A percentile compares a stretch with the other conserved stretches of the same genome.
phyloP scores from a whole-genome alignment of 2,329 filamentous ascomycete genomes.

The Ceratocystis cubensis region DNA sequence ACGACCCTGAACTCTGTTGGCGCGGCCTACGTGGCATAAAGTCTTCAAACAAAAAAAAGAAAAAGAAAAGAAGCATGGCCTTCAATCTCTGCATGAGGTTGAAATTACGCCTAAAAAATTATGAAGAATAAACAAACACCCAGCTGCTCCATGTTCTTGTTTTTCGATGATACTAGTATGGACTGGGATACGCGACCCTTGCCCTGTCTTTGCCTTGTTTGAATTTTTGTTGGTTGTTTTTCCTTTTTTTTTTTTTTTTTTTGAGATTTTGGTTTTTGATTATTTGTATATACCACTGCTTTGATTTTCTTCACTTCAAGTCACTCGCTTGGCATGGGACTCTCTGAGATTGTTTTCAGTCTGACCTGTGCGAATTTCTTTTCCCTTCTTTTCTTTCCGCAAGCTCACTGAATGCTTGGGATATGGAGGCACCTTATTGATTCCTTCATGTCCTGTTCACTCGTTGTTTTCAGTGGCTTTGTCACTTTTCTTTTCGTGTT shows the following conservation, averaged over 20 bases:
- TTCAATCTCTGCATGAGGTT: neutral
- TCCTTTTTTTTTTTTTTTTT: conserved; percentile 1
- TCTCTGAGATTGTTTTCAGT: neutral
- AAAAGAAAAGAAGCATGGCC: neutral
- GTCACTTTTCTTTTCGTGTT: conserved; percentile 11
- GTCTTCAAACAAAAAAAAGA: neutral
- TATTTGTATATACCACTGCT: conserved; percentile 25
- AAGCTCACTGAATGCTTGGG: neutral
- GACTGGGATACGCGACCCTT: neutral
- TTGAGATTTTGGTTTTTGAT: conserved; percentile 4
- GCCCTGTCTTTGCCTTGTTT: neutral
- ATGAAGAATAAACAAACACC: neutral
- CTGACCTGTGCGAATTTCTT: neutral
- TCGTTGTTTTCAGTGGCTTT: neutral
- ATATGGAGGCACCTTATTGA: neutral
- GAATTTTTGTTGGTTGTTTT: conserved; percentile 13
- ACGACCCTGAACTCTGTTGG: conserved; percentile 36
- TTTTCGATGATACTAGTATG: neutral
- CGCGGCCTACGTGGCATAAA: conserved; percentile 34
- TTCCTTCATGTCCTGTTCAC: neutral
- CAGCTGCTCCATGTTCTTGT: neutral
- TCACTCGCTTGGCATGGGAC: neutral
- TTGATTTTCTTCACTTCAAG: conserved; percentile 21
- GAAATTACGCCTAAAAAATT: neutral
- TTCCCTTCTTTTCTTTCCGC: conserved; percentile 6